phyloP scores from a whole-genome alignment of 768 basidiomycete species.

The Phaffia australis region DNA sequence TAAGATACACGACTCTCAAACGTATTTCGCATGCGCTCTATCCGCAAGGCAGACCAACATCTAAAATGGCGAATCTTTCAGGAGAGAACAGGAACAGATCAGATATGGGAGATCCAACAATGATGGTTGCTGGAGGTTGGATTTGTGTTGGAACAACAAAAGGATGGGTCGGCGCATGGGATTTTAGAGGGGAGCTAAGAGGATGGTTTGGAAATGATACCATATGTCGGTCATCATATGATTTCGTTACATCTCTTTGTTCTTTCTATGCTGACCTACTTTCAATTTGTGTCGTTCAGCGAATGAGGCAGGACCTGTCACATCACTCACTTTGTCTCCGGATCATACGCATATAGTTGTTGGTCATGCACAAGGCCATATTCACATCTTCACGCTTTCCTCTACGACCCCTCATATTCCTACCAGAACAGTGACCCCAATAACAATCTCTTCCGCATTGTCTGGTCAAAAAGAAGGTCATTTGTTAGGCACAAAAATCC shows the following conservation, averaged over 20 bases:
- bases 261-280: not conserved
- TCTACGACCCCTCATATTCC: constrained; percentile 46
- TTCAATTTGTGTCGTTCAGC: constrained; percentile 40
- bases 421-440: constrained; percentile 60
- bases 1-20: constrained; percentile 18
- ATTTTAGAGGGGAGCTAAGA: constrained; percentile 75
- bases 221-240: constrained; percentile 44
- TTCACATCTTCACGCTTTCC: constrained; percentile 76
- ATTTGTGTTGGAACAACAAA: constrained; percentile 77
- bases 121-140: constrained; percentile 71
- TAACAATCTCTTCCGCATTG: constrained; percentile 54
- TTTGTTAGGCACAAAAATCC: constrained; percentile 63
- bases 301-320: constrained; percentile 59
- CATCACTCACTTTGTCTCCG: constrained; percentile 79
- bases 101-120: constrained; percentile 55
- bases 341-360: constrained; percentile 88
- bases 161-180: constrained; percentile 71
- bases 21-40: constrained; percentile 20
- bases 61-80: constrained; percentile 5
- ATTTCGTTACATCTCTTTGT: too few species aligned
- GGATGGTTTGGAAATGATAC: constrained; percentile 64
- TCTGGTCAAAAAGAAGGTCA: constrained; percentile 79
- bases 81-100: constrained; percentile 2
- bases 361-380: constrained; percentile 71
- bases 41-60: not conserved